Conservation (phyloP, 768 basidiomycete genomes). For the Leccinum variicolor region DNA sequence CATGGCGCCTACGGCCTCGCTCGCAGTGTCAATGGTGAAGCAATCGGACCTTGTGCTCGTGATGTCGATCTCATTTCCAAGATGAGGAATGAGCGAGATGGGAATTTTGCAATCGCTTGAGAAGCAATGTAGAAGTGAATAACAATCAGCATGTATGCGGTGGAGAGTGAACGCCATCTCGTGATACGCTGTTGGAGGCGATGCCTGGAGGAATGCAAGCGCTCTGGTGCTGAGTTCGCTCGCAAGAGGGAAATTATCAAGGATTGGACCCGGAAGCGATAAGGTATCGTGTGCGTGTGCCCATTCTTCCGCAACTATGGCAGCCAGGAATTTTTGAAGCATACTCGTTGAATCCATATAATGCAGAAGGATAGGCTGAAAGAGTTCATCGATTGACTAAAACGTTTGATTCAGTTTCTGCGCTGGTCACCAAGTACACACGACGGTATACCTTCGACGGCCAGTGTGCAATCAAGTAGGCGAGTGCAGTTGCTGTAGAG, state of each 20-base stretch:
- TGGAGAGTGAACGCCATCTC: slow-evolving; percentile 84
- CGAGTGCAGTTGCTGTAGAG: slow-evolving; percentile 73
- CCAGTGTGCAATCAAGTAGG: slow-evolving; percentile 67
- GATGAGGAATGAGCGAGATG: slow-evolving; percentile 68
- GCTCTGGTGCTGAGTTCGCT: slow-evolving; percentile 66
- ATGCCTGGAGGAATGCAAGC: slow-evolving; percentile 68
- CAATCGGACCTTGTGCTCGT: slow-evolving; percentile 57
- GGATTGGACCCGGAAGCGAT: slow-evolving; percentile 38
- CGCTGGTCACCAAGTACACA: background rate
- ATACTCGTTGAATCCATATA: slow-evolving; percentile 88
- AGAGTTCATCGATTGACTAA: slow-evolving; percentile 57
- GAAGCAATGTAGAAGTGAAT: slow-evolving; percentile 78
- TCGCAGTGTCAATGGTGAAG: slow-evolving; percentile 80
- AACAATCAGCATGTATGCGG: slow-evolving; percentile 78
- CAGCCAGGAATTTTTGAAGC: slow-evolving; percentile 85
- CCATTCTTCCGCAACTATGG: slow-evolving; percentile 91
- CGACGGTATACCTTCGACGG: slow-evolving; percentile 45
- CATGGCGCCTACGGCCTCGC: slow-evolving; percentile 62
- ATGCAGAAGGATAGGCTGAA: slow-evolving; percentile 71
- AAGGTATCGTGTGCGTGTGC: slow-evolving; percentile 52
- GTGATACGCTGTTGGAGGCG: slow-evolving; percentile 77
- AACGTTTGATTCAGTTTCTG: background rate
- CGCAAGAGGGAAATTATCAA: slow-evolving; percentile 57
- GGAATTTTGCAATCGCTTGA: slow-evolving; percentile 84
- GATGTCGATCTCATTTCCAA: slow-evolving; percentile 77